phyloP scores from a whole-genome alignment of 148 eudicot species.

The Chenopodium berlandieri region DNA sequence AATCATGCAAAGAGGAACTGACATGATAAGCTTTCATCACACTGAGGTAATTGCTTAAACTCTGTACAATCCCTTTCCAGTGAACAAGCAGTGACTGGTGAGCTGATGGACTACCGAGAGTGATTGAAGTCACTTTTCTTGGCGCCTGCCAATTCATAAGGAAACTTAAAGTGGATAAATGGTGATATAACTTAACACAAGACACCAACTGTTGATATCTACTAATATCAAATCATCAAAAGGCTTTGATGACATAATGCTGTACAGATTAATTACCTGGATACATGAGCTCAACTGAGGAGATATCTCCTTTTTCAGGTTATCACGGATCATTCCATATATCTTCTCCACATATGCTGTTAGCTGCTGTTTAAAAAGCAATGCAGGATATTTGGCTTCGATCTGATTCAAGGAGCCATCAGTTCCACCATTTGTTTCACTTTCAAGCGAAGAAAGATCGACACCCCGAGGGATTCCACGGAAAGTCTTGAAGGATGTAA shows the following conservation, averaged over 20 bases:
- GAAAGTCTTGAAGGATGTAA: conserved; percentile 49
- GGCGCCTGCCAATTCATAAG: conserved; percentile 57
- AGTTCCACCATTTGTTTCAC: conserved; percentile 42
- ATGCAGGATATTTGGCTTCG: conserved; percentile 90
- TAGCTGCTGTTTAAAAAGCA: conserved; percentile 86
- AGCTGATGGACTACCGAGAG: conserved; percentile 61
- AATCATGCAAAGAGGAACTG: conserved; percentile 27
- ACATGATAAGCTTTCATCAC: conserved; percentile 71
- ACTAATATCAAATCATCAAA: neutral
- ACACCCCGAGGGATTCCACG: conserved; percentile 73
- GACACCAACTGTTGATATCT: neutral
- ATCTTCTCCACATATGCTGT: conserved; percentile 93
- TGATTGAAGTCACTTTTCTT: conserved; percentile 66
- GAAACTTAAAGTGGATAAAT: neutral
- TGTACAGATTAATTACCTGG: conserved; percentile 49
- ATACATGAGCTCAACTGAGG: conserved; percentile 85
- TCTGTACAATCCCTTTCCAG: conserved; percentile 88
- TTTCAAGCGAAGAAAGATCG: conserved; percentile 49
- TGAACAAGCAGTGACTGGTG: conserved; percentile 71
- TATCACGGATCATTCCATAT: conserved; percentile 91
- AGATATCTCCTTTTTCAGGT: conserved; percentile 80
- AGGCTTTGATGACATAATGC: neutral
- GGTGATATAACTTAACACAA: neutral
- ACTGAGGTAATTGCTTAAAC: conserved; percentile 57
- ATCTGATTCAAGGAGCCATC: conserved; percentile 53